Evolutionary conservation across 768 basidiomycete genomes (phyloP).

Genomic region (Agaricus sinodeliciosus): DNA sequence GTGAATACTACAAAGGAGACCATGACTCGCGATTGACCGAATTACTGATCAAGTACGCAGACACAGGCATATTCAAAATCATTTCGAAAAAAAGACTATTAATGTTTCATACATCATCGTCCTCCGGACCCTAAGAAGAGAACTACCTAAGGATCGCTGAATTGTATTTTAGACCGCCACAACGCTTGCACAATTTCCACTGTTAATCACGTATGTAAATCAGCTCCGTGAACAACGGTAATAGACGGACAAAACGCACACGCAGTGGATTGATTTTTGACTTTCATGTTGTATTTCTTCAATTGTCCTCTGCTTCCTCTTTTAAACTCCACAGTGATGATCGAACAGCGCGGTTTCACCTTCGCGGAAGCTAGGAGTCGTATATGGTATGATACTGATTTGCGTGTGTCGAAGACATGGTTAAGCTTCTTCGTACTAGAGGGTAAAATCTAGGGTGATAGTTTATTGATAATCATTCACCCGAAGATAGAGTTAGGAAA

Average conservation of each 20-base stretch:
- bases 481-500: background rate
- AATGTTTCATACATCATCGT: too few species aligned
- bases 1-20: too few species aligned
- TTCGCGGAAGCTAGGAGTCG: background rate
- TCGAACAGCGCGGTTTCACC: background rate
- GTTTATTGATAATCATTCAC: background rate
- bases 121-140: too few species aligned
- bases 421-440: slow-evolving; percentile 6
- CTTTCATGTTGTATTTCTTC: slow-evolving; percentile 6
- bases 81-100: too few species aligned
- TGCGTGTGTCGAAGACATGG: slow-evolving; percentile 5
- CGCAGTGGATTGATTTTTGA: background rate
- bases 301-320: background rate
- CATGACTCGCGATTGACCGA: too few species aligned
- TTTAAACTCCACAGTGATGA: background rate
- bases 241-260: background rate
- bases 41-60: too few species aligned
- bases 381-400: slow-evolving; percentile 5
- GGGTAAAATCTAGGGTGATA: background rate
- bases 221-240: background rate
- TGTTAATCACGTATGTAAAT: background rate
- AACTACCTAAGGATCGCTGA: background rate
- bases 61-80: too few species aligned
- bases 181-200: slow-evolving; percentile 4
- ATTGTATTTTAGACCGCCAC: background rate